These are phyloP conservation scores for Agastache rugosa DNA, from an alignment of 257 asterid species.

Conservation along the genomic window DNA sequence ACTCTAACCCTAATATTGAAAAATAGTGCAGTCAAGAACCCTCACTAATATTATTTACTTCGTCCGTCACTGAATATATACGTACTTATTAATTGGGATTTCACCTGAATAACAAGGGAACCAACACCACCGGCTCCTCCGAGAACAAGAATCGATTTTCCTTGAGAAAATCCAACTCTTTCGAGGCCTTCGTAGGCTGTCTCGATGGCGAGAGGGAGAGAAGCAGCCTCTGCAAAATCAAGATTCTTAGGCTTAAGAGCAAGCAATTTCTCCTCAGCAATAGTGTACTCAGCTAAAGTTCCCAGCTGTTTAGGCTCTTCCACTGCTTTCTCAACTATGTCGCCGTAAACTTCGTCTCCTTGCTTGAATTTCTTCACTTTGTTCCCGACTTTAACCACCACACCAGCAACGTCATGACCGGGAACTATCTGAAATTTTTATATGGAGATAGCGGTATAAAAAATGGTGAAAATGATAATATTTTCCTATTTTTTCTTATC, in stretches of 20 bases:
- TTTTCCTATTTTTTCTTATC: too few species aligned
- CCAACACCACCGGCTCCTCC: slow-evolving; percentile 99
- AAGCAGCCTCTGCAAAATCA: slow-evolving; percentile 72
- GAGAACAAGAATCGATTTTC: slow-evolving; percentile 78
- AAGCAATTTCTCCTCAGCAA: slow-evolving; percentile 74
- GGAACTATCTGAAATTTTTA: slow-evolving; percentile 52
- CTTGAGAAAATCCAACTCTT: slow-evolving; percentile 62
- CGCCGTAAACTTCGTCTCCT: slow-evolving; percentile 91
- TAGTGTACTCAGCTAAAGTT: slow-evolving; percentile 77
- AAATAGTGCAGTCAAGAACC: too few species aligned
- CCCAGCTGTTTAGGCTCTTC: slow-evolving; percentile 76
- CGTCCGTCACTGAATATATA: too few species aligned
- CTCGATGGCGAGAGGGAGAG: slow-evolving; percentile 77
- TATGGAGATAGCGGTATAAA: too few species aligned
- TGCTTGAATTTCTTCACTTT: slow-evolving; percentile 68
- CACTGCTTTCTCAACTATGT: slow-evolving; percentile 64
- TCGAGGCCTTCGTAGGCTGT: slow-evolving; percentile 83
- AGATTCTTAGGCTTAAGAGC: slow-evolving; percentile 79
- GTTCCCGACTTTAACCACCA: slow-evolving; percentile 79
- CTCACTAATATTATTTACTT: too few species aligned
- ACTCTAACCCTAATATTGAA: too few species aligned
- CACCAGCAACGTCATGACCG: slow-evolving; percentile 84
- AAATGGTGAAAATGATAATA: too few species aligned
- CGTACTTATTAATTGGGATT: too few species aligned
- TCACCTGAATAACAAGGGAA: slow-evolving; percentile 71